phyloP scores from a whole-genome alignment of 139 green algal species.

The Dunaliella sp. region DNA sequence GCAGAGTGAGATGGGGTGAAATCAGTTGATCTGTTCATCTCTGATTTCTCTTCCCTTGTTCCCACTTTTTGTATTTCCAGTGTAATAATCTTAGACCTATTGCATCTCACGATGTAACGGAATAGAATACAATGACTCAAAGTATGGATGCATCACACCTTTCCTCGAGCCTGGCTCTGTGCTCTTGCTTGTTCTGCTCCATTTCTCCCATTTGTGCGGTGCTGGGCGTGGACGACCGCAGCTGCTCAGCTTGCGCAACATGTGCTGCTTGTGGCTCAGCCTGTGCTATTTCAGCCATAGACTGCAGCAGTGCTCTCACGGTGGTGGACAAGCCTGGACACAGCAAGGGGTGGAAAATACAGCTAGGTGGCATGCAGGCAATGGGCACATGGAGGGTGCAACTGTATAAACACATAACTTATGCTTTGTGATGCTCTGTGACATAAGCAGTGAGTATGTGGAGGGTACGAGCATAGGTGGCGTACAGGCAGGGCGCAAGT shows the following conservation, averaged over 20 bases:
- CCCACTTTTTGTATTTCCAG: too few species aligned
- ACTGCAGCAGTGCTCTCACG: not conserved
- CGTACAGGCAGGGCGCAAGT: not conserved
- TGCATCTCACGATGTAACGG: too few species aligned
- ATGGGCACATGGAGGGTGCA: not conserved
- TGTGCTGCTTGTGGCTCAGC: not conserved
- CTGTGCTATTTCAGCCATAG: not conserved
- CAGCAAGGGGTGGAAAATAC: too few species aligned
- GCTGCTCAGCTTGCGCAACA: not conserved
- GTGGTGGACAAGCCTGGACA: not conserved
- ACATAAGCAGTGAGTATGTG: too few species aligned
- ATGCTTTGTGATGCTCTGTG: too few species aligned
- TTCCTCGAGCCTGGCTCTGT: not conserved
- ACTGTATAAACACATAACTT: too few species aligned
- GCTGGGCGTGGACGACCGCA: not conserved
- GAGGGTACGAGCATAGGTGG: too few species aligned
- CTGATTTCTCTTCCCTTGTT: too few species aligned
- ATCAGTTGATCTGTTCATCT: too few species aligned
- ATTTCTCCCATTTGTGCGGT: not conserved
- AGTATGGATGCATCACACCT: not conserved
- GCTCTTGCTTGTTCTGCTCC: not conserved
- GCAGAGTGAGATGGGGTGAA: too few species aligned
- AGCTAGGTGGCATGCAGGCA: not conserved
- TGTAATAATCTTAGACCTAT: too few species aligned
- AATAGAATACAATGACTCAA: too few species aligned